Evolutionary conservation across 2,329 filamentous ascomycete species (phyloP), one percentile per base, ranked within the genome.

Genomic region (Neonectria faginata): DNA sequence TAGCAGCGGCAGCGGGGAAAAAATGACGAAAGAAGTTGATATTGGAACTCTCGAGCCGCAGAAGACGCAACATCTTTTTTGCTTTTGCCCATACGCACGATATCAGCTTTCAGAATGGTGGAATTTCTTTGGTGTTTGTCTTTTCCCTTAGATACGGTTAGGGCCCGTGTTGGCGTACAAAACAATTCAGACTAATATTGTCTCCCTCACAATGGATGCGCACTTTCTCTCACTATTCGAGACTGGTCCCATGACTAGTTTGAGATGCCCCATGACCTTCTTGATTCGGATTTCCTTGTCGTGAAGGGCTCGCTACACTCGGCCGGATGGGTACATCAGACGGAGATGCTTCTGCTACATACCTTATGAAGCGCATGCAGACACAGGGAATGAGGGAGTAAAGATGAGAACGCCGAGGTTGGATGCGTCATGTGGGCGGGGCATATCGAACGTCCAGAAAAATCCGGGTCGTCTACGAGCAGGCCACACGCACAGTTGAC

Each of bases 1-100:
- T 64, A 62, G 53, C 59, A 66, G 53, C 54, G 66, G 63, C 63
- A 72, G 71, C 69, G 71, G 70, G 72, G 73, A 69, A 72, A 73
- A 73, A 73, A 57, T 61, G 56, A 57, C 52, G 68, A 48, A 52
- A 53, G 67, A 64, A 68, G 58, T 58, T 39, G 41, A 60, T 52
- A 70, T 67, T 65, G 39, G 39, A 56, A 56, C 31, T n/a, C 53
- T 58, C 57, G 59, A 62, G 62, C 60, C 50, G 36, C 41, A 63
- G 53, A 56, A 63, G 64, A 56, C 50, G 51, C 22, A 20, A 63
- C 65, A 61, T 62, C 69, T 61, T 61, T 69, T 18, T 55, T 45
- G n/a, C 44, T 45, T 56, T 56, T 42, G 31, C 11, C 36, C 22
- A n/a, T 27, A 55, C 33, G 25, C 52, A 29, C 39, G 59, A 55